phyloP scores from a whole-genome alignment of 2,329 filamentous ascomycete genomes.

The Tolypocladium album region DNA sequence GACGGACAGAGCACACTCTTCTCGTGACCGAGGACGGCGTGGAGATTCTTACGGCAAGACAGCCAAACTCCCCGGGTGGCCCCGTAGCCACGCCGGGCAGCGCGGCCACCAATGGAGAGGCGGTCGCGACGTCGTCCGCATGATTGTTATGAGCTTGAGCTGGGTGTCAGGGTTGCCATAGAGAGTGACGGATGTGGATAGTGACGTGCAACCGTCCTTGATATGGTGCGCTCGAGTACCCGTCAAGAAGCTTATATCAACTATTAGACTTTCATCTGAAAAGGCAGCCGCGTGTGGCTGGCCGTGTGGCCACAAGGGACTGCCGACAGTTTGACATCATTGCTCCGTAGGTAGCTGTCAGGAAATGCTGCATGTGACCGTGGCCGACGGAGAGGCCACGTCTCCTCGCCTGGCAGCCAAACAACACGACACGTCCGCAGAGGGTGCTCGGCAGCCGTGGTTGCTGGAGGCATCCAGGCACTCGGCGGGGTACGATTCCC shows the following conservation, averaged over 20 bases:
- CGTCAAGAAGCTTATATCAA: neutral
- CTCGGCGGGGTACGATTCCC: neutral
- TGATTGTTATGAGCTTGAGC: neutral
- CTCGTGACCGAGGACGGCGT: slow-evolving; percentile 75
- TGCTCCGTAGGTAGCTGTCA: neutral
- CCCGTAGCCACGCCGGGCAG: slow-evolving; percentile 18
- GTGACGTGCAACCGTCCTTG: neutral
- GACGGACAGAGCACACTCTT: slow-evolving; percentile 59
- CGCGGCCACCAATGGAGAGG: neutral
- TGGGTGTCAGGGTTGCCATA: neutral
- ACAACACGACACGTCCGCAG: neutral
- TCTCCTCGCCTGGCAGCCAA: neutral
- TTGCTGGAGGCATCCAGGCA: neutral
- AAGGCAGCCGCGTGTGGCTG: neutral
- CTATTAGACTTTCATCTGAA: neutral
- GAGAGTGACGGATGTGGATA: neutral
- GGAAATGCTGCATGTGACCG: too few relatives aligned
- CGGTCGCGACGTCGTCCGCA: neutral
- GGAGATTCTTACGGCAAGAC: slow-evolving; percentile 68
- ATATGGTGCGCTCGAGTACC: neutral
- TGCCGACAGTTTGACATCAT: neutral
- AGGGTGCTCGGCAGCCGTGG: neutral
- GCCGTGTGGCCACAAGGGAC: neutral
- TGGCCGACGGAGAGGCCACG: neutral
- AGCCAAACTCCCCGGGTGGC: slow-evolving; percentile 65